A percentile compares a stretch with the other conserved stretches of the same genome.
Evolutionary conservation across 148 eudicot species (phyloP).

Genomic region (Rheum nobile): DNA sequence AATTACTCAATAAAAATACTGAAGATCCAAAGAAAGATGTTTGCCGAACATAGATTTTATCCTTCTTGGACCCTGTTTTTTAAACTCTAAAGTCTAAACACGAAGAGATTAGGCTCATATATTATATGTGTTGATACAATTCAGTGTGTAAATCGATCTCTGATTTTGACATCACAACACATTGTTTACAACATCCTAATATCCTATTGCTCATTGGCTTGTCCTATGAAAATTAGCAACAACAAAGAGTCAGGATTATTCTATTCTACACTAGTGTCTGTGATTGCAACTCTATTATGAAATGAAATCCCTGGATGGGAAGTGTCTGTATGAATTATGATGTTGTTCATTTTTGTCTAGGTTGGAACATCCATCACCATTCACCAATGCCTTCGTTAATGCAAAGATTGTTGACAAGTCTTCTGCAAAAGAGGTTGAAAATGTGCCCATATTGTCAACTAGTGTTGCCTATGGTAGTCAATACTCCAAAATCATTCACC

Average conservation of each 20-base stretch:
- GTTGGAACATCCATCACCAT: constrained; percentile 72
- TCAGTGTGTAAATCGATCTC: background rate
- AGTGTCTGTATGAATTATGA: too few species aligned
- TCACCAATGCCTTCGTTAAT: constrained; percentile 71
- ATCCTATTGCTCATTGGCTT: background rate
- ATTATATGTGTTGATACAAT: background rate
- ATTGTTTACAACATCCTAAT: background rate
- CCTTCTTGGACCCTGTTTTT: background rate
- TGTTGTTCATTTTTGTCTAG: constrained; percentile 19
- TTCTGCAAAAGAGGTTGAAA: constrained; percentile 58
- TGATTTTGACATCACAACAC: background rate
- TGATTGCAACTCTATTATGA: background rate
- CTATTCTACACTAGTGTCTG: background rate
- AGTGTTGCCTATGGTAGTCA: constrained; percentile 86
- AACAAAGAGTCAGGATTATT: background rate
- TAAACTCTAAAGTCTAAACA: background rate
- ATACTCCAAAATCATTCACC: too few species aligned
- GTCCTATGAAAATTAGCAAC: background rate
- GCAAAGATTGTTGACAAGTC: constrained; percentile 66
- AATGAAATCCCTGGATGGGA: background rate
- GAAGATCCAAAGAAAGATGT: background rate
- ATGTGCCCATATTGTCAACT: constrained; percentile 72
- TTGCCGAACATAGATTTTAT: background rate
- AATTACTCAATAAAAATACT: background rate
- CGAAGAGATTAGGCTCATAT: background rate